Evolutionary conservation across 1,284 basidiomycete species (phyloP), one percentile per base, ranked within the genome.

Genomic region (Trichosporon asahii): DNA sequence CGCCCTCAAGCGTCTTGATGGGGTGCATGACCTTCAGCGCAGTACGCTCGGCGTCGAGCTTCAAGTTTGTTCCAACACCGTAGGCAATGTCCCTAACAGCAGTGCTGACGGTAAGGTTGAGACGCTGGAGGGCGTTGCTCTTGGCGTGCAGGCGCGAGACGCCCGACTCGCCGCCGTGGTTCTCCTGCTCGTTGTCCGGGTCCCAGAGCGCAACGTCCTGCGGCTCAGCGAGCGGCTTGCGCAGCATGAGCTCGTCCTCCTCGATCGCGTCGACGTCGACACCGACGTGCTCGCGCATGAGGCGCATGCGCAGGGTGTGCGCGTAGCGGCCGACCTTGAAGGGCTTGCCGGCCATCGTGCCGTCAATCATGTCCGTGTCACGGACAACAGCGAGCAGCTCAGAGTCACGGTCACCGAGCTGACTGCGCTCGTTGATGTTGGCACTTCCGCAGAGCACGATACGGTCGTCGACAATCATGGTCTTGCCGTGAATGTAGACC

Each of bases 381-480:
- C 95, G 88, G 67, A 99, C 91, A 63, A 99, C 89, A 53, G 92
- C 90, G 4, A 95, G 93, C 23, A 99, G 84, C 81, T 99, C 96
- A 5, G 95, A 98, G 83, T 99, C 96, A 57, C 97, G 90, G 82
- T 99, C 96, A 46, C 96, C 96, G 25, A 94, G 88, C 81, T 95
- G 93, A 35, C 93, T 96, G 37, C 96, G 89, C 83, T 99, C 96
- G 80, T 99, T 99, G 86, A 99, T 96, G 81, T 99, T 99, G 21
- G 96, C 96, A 70, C 95, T 97, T n/a, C 96, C 96, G 76, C 98
- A 98, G 74, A 99, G 94, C n/a, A 90, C 95, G 57, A 97, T 86
- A 37, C 83, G 90, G 79, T 99, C 96, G 80, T 99, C 97, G 11
- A 98, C 94, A 68, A 99, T 90, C 86, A 96, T 95, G 31, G 82